Evolutionary conservation across 2,329 filamentous ascomycete genomes (phyloP).

Genomic region (Aspergillus quadricinctus): DNA sequence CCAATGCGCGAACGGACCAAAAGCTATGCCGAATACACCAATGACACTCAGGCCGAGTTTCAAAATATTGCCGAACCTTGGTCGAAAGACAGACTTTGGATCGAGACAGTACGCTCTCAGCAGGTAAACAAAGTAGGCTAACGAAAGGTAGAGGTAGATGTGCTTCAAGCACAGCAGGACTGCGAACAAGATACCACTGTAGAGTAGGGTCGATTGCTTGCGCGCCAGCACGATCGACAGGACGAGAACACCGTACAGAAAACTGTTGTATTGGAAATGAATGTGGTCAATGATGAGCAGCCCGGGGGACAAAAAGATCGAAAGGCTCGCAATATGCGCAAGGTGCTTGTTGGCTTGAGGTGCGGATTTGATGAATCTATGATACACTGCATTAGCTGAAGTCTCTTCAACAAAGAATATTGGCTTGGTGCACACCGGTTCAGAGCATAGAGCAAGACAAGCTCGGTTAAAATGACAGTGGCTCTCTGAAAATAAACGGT

Average conservation of each 20-base stretch:
- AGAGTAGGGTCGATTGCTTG: constrained; percentile 67
- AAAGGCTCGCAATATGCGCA: constrained; percentile 81
- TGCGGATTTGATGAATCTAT: constrained; percentile 72
- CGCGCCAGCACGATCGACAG: constrained; percentile 81
- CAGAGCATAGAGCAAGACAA: constrained; percentile 78
- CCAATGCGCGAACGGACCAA: constrained; percentile 81
- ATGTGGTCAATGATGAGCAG: constrained; percentile 97
- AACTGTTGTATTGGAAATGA: constrained; percentile 98
- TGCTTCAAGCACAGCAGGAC: constrained; percentile 90
- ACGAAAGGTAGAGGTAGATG: constrained; percentile 93
- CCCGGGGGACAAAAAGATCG: constrained; percentile 84
- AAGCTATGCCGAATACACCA: constrained; percentile 70
- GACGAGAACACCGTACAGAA: constrained; percentile 86
- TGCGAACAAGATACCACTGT: constrained; percentile 79
- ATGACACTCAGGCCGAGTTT: constrained; percentile 75
- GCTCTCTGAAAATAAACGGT: constrained; percentile 88
- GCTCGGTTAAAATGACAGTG: constrained; percentile 82
- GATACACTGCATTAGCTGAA: constrained; percentile 14
- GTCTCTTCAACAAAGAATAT: neutral
- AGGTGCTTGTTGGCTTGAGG: constrained; percentile 63
- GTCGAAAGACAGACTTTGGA: constrained; percentile 67
- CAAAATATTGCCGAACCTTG: constrained; percentile 72
- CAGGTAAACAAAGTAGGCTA: constrained; percentile 91
- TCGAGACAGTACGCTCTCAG: constrained; percentile 86
- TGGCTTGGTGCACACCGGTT: constrained; percentile 54